Base-by-base conservation (phyloP, 2,329 filamentous ascomycete genomes). In the Drechslerella coelobrocha region DNA sequence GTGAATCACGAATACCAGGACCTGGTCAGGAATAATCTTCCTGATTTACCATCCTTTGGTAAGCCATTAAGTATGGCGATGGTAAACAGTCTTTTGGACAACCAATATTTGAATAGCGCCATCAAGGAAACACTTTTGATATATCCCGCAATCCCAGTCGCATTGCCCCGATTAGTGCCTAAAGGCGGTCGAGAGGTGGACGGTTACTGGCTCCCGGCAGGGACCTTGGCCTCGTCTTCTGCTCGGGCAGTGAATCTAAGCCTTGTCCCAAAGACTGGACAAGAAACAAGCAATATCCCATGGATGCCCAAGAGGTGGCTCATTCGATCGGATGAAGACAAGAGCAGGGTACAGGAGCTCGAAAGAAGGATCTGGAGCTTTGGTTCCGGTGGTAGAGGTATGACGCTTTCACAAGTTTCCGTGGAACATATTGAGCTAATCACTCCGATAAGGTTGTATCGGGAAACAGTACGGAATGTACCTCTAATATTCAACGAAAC, bases 81-180 rank as follows among this genome's bases (percentile, higher is more conserved):
- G 14, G 59, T 63, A 37, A 63, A 52, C 24, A 47, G 60, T 5
- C 48, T 68, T 21, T 10, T 61, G 12, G 79, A 77, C 23, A 77
- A 82, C 14, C 75, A 77, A 0, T 84, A 81, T 65, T 75, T 84
- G 0, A 78, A 83, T 50, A 82, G 82, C 0, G 77, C 84, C 0
- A 79, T 84, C 72, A 83, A 82, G 48, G 83, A 85, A 74, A 82
- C 82, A 0, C 73, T 84, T 2, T 76, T 82, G 0, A 75, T 85
- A 0, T 82, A 83, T 48, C 79, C 82, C 9, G 83, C 84, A 0
- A 77, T 85, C 6, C 83, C 84, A 0, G 82, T 68, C 14, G 62
- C 65, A 7, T 51, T 74, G 23, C 60, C 60, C 45, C 57, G 68
- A 59, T 47, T 73, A 9, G 65, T 73, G 17, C 65, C 54, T 47